phyloP scores from a whole-genome alignment of 352 stramenopile genomes.

The Pythium plurisporium region DNA sequence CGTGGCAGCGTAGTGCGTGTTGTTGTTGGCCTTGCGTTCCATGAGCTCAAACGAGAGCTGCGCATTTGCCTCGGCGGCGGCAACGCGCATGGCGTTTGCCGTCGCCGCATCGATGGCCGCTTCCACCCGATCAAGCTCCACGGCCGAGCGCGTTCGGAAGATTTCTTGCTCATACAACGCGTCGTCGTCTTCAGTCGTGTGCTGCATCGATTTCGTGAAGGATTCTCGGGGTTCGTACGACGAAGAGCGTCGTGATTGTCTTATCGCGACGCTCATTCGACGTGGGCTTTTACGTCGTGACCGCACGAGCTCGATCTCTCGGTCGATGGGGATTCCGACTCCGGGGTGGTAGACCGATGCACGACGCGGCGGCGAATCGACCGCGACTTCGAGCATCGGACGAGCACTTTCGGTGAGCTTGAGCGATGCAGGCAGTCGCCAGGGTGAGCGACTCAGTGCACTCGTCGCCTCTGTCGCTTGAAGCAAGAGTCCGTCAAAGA shows the following conservation, averaged over 20 bases:
- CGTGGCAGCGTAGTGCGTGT: background rate
- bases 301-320: constrained; percentile 14
- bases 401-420: background rate
- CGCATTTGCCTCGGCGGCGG: constrained; percentile 9
- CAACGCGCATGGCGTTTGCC: background rate
- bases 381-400: background rate
- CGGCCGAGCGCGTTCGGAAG: background rate
- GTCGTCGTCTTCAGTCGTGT: background rate
- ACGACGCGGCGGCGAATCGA: background rate
- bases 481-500: constrained; percentile 9
- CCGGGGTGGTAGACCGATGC: background rate
- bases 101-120: background rate
- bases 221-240: background rate
- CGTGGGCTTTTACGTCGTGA: background rate
- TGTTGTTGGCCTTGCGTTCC: constrained; percentile 13
- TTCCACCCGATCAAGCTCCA: background rate
- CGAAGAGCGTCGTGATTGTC: background rate
- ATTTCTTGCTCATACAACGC: too few relatives aligned
- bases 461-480: background rate
- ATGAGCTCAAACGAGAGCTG: constrained; percentile 16
- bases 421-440: background rate
- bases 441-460: background rate
- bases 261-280: background rate
- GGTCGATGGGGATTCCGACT: background rate
- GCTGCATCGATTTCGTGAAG: background rate